A percentile compares a stretch with the other conserved stretches of the same genome.
Conservation (phyloP, 192 early-diverging fungal genomes). For the Umbelopsis sp. region DNA sequence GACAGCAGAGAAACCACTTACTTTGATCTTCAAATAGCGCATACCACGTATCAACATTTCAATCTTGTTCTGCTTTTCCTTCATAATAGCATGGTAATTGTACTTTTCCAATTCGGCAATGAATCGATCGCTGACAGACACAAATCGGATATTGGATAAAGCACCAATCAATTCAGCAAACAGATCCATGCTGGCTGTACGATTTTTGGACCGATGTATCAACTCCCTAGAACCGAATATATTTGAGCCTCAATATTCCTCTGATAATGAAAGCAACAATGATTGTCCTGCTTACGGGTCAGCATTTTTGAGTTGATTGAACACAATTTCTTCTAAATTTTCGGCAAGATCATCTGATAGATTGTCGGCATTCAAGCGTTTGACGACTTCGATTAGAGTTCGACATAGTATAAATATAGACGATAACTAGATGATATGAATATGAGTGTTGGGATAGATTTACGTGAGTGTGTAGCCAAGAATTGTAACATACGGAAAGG, state of each 20-base stretch:
- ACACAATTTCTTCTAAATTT: slow-evolving; percentile 92
- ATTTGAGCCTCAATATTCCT: not conserved
- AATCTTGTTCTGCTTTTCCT: slow-evolving; percentile 76
- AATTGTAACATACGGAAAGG: slow-evolving; percentile 52
- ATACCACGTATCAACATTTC: slow-evolving; percentile 88
- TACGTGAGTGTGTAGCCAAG: not conserved
- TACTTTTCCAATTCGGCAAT: slow-evolving; percentile 85
- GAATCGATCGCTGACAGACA: slow-evolving; percentile 92
- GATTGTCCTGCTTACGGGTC: slow-evolving; percentile 72
- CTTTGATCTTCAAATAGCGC: slow-evolving; percentile 89
- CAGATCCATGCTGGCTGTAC: slow-evolving; percentile 86
- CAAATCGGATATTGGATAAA: slow-evolving; percentile 87
- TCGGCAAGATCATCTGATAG: slow-evolving; percentile 83
- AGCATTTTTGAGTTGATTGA: slow-evolving; percentile 83
- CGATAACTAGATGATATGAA: slow-evolving; percentile 47
- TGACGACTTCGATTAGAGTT: slow-evolving; percentile 83
- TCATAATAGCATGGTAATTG: slow-evolving; percentile 57
- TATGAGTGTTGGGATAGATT: not conserved
- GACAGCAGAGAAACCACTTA: slow-evolving; percentile 22
- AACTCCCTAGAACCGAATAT: slow-evolving; percentile 49
- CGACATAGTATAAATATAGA: slow-evolving; percentile 90
- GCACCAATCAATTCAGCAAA: slow-evolving; percentile 93
- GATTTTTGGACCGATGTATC: slow-evolving; percentile 72
- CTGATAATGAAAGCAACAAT: too few species aligned
- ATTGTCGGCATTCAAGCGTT: slow-evolving; percentile 67